These are phyloP conservation scores for Phytophthora syringae DNA, from an alignment of 352 stramenopile species.

Conservation along the genomic window DNA sequence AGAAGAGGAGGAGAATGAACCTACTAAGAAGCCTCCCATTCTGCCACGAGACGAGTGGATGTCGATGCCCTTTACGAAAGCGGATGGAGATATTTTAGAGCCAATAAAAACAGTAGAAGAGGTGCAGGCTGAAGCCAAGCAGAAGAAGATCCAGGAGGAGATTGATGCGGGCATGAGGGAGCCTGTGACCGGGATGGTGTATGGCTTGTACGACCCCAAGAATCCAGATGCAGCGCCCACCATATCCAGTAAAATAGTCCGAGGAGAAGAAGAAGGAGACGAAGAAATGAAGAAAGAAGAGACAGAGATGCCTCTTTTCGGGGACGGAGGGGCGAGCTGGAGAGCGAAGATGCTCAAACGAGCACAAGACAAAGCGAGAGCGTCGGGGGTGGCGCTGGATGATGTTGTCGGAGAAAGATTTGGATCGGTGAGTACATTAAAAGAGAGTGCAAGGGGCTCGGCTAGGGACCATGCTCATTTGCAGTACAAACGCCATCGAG, in stretches of 20 bases:
- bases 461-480: slow-evolving; percentile 65
- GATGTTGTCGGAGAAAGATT: slow-evolving; percentile 70
- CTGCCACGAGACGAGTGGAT: slow-evolving; percentile 83
- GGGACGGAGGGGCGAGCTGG: slow-evolving; percentile 84
- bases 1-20: slow-evolving; percentile 7
- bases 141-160: slow-evolving; percentile 73
- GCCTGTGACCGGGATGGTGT: slow-evolving; percentile 80
- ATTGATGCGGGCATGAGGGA: slow-evolving; percentile 79
- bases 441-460: slow-evolving; percentile 55
- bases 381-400: slow-evolving; percentile 61
- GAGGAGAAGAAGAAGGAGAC: slow-evolving; percentile 12
- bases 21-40: slow-evolving; percentile 3
- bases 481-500: slow-evolving; percentile 64
- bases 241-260: slow-evolving; percentile 31
- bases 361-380: slow-evolving; percentile 62
- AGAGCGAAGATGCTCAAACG: slow-evolving; percentile 84
- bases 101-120: slow-evolving; percentile 51
- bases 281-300: slow-evolving; percentile 15
- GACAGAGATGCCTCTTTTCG: slow-evolving; percentile 46
- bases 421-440: slow-evolving; percentile 58
- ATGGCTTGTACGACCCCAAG: slow-evolving; percentile 84
- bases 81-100: slow-evolving; percentile 22
- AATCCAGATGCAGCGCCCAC: slow-evolving; percentile 54
- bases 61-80: slow-evolving; percentile 71
- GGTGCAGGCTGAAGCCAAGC: slow-evolving; percentile 48